Evolutionary conservation across 371 early-diverging fungal species (phyloP).

Genomic region (Batkoa obscura): DNA sequence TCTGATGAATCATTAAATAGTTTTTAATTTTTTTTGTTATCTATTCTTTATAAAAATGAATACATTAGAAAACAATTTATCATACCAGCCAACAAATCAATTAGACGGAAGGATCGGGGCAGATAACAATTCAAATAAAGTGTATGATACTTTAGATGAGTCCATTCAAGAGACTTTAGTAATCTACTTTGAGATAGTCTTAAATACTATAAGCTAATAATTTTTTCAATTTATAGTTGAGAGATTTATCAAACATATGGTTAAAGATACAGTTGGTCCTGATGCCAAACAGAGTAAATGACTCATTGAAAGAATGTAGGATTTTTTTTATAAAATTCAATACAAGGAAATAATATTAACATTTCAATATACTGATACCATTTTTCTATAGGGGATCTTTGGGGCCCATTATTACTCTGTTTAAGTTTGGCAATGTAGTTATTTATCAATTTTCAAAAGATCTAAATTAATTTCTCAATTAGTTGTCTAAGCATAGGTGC

Average conservation of each 20-base stretch:
- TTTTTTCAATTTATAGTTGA: constrained; percentile 23
- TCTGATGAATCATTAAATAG: too few relatives aligned
- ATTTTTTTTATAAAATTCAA: constrained; percentile 1
- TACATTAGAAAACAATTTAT: too few relatives aligned
- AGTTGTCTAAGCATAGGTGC: constrained; percentile 21
- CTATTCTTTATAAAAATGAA: too few relatives aligned
- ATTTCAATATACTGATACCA: neutral
- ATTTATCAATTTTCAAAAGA: too few relatives aligned
- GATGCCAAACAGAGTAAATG: constrained; percentile 36
- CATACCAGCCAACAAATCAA: neutral
- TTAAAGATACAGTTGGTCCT: constrained; percentile 53
- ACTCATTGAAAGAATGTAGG: constrained; percentile 60
- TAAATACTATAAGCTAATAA: neutral
- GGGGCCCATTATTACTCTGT: constrained; percentile 88
- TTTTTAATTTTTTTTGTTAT: too few relatives aligned
- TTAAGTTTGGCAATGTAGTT: constrained; percentile 58
- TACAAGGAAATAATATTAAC: neutral
- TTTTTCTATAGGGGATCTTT: constrained; percentile 56
- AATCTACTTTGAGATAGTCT: constrained; percentile 3
- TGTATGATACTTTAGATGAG: constrained; percentile 72
- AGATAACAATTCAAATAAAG: too few relatives aligned
- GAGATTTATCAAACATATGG: constrained; percentile 55
- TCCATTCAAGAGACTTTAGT: constrained; percentile 71
- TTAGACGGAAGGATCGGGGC: neutral
- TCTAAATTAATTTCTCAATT: too few relatives aligned